phyloP scores from a whole-genome alignment of 179 eudicot genomes.

The Drosera spatulata region DNA sequence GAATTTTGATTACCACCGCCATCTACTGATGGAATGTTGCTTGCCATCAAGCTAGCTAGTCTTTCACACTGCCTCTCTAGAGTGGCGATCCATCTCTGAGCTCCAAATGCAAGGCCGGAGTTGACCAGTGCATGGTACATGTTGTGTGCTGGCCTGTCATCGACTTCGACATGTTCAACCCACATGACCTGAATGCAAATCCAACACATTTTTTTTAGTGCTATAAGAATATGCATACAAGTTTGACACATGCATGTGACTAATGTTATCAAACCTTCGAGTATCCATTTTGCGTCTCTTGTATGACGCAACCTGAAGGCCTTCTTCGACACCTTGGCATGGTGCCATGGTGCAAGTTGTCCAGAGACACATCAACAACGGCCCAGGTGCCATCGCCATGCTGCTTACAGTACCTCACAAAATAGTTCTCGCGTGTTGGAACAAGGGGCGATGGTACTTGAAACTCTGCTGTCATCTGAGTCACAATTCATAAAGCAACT shows the following conservation, averaged over 20 bases:
- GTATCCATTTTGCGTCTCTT: conserved; percentile 63
- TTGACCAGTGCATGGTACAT: conserved; percentile 39
- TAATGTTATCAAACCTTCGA: conserved; percentile 28
- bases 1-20: conserved; percentile 31
- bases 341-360: conserved; percentile 24
- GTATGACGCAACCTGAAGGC: conserved; percentile 61
- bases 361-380: conserved; percentile 58
- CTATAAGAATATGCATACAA: too few species aligned
- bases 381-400: conserved; percentile 60
- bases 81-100: conserved; percentile 57
- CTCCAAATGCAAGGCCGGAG: conserved; percentile 51
- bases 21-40: conserved; percentile 45
- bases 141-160: conserved; percentile 46
- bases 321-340: conserved; percentile 31
- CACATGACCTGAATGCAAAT: conserved; percentile 35
- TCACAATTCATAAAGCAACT: not conserved
- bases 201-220: too few species aligned
- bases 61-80: conserved; percentile 62
- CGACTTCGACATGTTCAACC: conserved; percentile 63
- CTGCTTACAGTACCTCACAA: conserved; percentile 55
- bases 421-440: conserved; percentile 57
- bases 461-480: conserved; percentile 56
- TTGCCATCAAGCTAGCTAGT: conserved; percentile 62
- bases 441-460: conserved; percentile 64
- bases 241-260: too few species aligned